Conservation (phyloP, 257 asterid genomes). For the Echites panduratus region DNA sequence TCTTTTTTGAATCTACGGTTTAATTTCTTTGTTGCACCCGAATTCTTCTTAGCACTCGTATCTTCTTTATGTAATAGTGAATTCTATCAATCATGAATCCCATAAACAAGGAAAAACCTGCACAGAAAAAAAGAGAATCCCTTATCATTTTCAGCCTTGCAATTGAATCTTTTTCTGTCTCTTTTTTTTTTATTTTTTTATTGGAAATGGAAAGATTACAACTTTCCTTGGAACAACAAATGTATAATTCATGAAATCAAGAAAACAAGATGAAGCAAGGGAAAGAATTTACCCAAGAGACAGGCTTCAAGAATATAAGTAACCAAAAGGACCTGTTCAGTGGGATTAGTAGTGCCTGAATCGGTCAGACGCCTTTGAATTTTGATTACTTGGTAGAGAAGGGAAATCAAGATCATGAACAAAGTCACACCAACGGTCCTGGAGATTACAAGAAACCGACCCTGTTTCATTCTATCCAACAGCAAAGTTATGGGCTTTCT, state of each 20-base stretch:
- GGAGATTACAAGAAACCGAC: slow-evolving; percentile 63
- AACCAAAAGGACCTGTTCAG: slow-evolving; percentile 71
- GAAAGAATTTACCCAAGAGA: slow-evolving; percentile 38
- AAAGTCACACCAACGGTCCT: slow-evolving; percentile 67
- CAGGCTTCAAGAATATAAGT: slow-evolving; percentile 61
- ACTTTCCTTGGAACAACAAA: background rate
- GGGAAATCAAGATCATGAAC: slow-evolving; percentile 44
- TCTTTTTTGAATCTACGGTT: background rate
- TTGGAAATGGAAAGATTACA: background rate
- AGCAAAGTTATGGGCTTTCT: slow-evolving; percentile 45
- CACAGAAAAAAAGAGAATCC: background rate
- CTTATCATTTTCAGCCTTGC: background rate
- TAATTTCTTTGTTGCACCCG: slow-evolving; percentile 20
- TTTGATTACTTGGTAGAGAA: slow-evolving; percentile 33
- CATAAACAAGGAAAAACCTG: slow-evolving; percentile 29
- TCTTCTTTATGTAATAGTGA: slow-evolving; percentile 29
- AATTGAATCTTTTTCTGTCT: no score
- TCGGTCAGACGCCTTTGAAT: slow-evolving; percentile 43
- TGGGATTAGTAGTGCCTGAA: slow-evolving; percentile 42
- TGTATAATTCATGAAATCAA: background rate
- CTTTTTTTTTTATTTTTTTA: no score
- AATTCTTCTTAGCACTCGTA: slow-evolving; percentile 15
- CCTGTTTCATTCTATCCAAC: slow-evolving; percentile 62
- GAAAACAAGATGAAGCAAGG: background rate
- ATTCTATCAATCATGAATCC: slow-evolving; percentile 31